Evolutionary conservation across 805 yeast genomes (phyloP), one percentile per base, ranked within the genome.

Genomic region (Metschnikowia lochheadii): DNA sequence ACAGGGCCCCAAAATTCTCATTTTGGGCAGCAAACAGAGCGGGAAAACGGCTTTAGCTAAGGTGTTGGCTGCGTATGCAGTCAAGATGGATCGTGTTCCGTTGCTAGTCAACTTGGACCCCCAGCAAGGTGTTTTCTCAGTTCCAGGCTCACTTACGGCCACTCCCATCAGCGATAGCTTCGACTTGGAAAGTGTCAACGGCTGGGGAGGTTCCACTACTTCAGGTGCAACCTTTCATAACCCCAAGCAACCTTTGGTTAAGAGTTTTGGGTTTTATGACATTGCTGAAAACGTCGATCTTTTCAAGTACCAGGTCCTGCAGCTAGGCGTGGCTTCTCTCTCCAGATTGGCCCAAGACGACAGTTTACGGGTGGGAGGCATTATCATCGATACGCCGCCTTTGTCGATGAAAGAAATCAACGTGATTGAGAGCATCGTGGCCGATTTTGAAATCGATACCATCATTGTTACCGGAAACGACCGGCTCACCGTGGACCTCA

Each of bases 241-340:
- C 64, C 87, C 88, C n/a, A 88, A 89, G 64, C 95, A 89, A 65
- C 97, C 98, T 0, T 65, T 86, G n/a, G 92, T 87, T 7, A 84
- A 86, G 60, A 83, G 79, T 60, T 89, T 75, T 66, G 99, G 98
- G 0, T 76, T 84, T 48, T 87, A 84, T 44, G 67, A 72, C 35
- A 74, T 81, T 11, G 57, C 67, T 1, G 84, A 81, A 11, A 89
- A 89, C 63, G 63, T 77, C 40, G 77, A 75, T 40, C 73, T 77
- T 47, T 89, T 80, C 68, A 75, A 77, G 53, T 68, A 73, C 45
- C 72, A 74, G 39, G 56, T 82, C 1, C 63, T 79, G 1, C 74
- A 78, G 51, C 67, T 85, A 15, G 81, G 83, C 0, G 63, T 72
- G 3, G 80, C 79, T 1, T 77, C 78, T 0, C 29, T 78, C 20